Evolutionary conservation across 2,329 filamentous ascomycete genomes (phyloP), one percentile per base, ranked within the genome.

Genomic region (Aspergillus costaricaensis): DNA sequence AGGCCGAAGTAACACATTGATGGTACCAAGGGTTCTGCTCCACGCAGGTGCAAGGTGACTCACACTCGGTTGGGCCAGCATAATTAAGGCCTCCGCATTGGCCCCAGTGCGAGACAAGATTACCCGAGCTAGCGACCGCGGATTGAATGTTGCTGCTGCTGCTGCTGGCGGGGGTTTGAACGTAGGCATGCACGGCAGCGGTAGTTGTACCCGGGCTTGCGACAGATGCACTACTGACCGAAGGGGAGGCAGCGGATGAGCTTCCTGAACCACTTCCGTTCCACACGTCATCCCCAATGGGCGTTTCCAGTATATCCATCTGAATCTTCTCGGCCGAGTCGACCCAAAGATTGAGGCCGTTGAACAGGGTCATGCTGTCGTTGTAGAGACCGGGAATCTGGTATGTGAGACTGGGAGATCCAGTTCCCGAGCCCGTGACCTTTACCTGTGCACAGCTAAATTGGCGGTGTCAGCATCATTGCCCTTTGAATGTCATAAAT

Each of bases 351-450:
- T 65, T 66, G 27, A 60, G 54, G 17, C 64, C 65, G 14, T 66
- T 65, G 59, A 65, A 66, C 14, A 65, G 50, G 4, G 60, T 63
- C 66, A 65, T 65, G 14, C 23, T 57, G 23, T 65, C 58, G 8
- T 62, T 62, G 58, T 68, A 68, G 25, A 63, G 19, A 19, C 67
- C 67, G 0, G 62, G 67, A n/a, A 68, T 63, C 36, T 63, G 36
- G 21, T 62, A 61, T 2, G 57, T 62, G 3, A 25, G 36, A 8
- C 56, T 58, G 0, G 65, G 64, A 15, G 60, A 27, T 9, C 61
- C 65, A 21, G 65, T 77, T 21, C 80, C 80, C 15, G 78, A 76
- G 5, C 80, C 80, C 6, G 71, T 77, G 48, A 82, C 77, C 19
- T 74, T 77, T 53, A 79, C 68, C 65, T 80, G 77, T 10, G 77